These are phyloP conservation scores for Micractinium sp. DNA, from an alignment of 139 green algal species.

Conservation along the genomic window DNA sequence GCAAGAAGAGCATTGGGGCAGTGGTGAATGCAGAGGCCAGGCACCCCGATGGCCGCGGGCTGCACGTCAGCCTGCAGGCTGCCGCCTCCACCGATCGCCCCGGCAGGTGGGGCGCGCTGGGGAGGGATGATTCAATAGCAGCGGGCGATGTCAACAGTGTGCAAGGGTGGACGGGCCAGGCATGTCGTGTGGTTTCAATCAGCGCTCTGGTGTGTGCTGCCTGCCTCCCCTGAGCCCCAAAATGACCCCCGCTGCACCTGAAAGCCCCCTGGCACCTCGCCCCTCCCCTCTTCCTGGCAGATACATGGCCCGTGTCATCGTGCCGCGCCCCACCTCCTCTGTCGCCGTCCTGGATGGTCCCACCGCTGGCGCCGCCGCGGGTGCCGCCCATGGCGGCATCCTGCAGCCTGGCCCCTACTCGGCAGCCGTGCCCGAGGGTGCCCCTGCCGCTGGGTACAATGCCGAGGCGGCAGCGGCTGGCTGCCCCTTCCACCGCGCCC, in stretches of 20 bases:
- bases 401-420: neutral
- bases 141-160: no score
- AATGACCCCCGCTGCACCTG: no score
- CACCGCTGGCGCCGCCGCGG: neutral
- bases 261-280: neutral
- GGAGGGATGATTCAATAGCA: neutral
- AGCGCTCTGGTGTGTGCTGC: neutral
- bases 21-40: neutral
- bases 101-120: neutral
- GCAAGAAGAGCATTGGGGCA: conserved; percentile 15
- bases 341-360: neutral
- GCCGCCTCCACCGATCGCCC: neutral
- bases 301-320: conserved; percentile 7
- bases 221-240: neutral
- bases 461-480: neutral
- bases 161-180: no score
- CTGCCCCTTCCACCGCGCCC: conserved; percentile 23
- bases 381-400: neutral
- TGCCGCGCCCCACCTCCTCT: neutral
- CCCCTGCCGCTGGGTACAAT: neutral
- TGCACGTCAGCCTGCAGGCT: conserved; percentile 26
- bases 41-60: neutral
- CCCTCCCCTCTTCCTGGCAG: neutral
- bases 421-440: neutral
- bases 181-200: neutral